phyloP scores from a whole-genome alignment of 495 filamentous ascomycete genomes.

The Hyphodiscus hymeniophilus region DNA sequence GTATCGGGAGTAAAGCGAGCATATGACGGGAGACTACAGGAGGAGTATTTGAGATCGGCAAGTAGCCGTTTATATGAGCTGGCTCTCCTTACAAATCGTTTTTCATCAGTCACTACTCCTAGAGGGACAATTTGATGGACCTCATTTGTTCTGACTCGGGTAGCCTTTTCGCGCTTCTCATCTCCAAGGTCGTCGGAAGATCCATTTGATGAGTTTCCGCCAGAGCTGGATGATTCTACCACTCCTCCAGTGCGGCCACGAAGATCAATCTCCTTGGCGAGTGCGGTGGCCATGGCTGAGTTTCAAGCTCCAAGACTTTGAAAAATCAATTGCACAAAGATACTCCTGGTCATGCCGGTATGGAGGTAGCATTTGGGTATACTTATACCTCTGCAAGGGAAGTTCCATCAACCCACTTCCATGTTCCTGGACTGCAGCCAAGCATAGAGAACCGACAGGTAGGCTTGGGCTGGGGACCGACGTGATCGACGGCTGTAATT shows the following conservation, averaged over 20 bases:
- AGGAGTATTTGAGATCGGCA: no score
- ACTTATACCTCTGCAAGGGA: background rate
- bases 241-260: background rate
- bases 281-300: conserved; percentile 9
- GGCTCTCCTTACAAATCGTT: no score
- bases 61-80: no score
- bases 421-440: background rate
- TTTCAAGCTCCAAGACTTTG: background rate
- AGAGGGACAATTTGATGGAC: conserved; percentile 12
- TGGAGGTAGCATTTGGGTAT: no score
- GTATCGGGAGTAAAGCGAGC: no score
- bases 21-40: no score
- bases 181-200: conserved; percentile 8
- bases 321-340: no score
- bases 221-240: background rate
- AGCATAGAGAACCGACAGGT: background rate
- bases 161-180: background rate
- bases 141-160: background rate
- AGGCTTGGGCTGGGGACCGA: background rate
- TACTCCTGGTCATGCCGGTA: no score
- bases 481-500: conserved; percentile 8
- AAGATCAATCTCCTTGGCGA: conserved; percentile 6
- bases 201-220: background rate
- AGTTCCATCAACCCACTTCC: background rate
- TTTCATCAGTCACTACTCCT: conserved; percentile 27